phyloP scores from a whole-genome alignment of 352 stramenopile species.

The Phytophthora litchii region DNA sequence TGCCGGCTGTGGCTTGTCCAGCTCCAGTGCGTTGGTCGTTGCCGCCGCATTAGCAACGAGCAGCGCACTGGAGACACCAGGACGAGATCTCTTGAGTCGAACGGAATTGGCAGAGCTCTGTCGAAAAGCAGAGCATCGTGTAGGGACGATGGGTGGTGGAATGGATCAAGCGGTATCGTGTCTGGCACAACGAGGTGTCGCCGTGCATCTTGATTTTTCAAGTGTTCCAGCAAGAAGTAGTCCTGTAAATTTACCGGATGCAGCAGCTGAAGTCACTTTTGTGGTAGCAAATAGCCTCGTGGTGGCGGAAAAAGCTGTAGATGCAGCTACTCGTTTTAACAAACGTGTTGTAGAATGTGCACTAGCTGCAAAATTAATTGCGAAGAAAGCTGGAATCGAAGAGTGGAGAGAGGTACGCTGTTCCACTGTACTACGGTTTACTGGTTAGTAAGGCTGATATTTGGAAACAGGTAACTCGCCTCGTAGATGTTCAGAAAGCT shows the following conservation, averaged over 20 bases:
- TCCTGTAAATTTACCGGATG: constrained; percentile 19
- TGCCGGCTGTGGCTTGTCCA: constrained; percentile 72
- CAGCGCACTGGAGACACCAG: constrained; percentile 14
- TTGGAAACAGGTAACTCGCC: constrained; percentile 41
- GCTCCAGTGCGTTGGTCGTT: constrained; percentile 83
- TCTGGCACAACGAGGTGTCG: constrained; percentile 50
- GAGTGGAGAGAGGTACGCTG: constrained; percentile 48
- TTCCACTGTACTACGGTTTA: not conserved
- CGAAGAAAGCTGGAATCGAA: constrained; percentile 41
- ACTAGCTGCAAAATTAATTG: constrained; percentile 73
- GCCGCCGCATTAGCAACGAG: constrained; percentile 55
- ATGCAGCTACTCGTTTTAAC: constrained; percentile 69
- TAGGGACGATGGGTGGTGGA: constrained; percentile 80
- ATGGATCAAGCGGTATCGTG: constrained; percentile 86
- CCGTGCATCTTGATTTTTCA: constrained; percentile 70
- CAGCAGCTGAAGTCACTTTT: constrained; percentile 49
- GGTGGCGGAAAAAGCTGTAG: constrained; percentile 76
- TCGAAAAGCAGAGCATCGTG: constrained; percentile 58
- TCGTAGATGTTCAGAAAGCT: constrained; percentile 49
- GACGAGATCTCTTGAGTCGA: constrained; percentile 26
- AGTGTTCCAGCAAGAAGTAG: constrained; percentile 17
- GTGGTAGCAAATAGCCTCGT: constrained; percentile 80
- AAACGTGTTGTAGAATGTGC: constrained; percentile 83
- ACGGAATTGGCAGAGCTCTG: constrained; percentile 60
- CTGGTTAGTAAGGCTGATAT: not conserved